Evolutionary conservation across 257 asterid species (phyloP), one percentile per base, ranked within the genome.

Genomic region (Jaltomata sinuosa): DNA sequence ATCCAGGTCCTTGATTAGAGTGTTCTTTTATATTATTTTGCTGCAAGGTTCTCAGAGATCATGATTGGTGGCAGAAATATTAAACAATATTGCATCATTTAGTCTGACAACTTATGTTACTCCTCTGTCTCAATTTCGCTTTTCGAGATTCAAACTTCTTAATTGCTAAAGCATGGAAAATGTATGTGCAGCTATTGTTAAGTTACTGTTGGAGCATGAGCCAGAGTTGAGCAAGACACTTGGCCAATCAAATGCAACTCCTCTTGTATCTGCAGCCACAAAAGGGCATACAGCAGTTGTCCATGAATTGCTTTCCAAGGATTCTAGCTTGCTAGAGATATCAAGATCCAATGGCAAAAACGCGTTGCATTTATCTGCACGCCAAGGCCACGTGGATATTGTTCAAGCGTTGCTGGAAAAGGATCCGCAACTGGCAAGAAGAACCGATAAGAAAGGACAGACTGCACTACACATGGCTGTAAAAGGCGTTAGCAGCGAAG

Each of bases 401-500:
- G 96, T 92, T 27, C 87, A 79, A 80, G 89, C 89, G 3, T 86
- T 93, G 91, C 97, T 93, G n/a, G 89, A 85, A 40, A 90, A 85
- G 89, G 94, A 93, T 85, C 93, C 93, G 4, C 94, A 91, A 38
- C 79, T 93, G 83, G 93, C 93, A 21, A 87, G 97, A 83, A 86
- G 96, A 78, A 93, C 93, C 2, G 97, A 93, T 84, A 90, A 91
- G 91, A 92, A 93, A 76, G 96, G 96, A 65, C 97, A 93, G 85
- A 93, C 96, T 77, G 93, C 97, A 34, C 54, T 92, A 71, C 96
- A 92, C 83, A 87, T 93, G 97, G 97, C 96, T 64, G 97, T 91
- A 78, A 93, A 93, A 89, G 97, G 97, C 3, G 88, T 90, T 79
- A 92, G 91, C 84, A 61, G 79, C 69, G 84, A 68, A 15, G 93